Conservation (phyloP, 345 rosid species). For the Geranium rotundifolium region DNA sequence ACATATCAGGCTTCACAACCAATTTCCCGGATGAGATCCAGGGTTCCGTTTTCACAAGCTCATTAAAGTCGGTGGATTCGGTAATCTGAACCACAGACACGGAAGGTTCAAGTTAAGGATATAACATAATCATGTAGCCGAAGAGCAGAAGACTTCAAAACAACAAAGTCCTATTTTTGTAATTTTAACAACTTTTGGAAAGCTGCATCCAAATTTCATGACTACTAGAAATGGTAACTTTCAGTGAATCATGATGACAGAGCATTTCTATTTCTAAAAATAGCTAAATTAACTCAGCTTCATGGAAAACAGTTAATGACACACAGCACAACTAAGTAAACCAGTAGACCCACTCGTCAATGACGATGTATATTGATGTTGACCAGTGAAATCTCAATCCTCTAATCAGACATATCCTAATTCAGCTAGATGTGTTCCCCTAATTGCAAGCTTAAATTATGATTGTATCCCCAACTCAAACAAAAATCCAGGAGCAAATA, state of each 20-base stretch:
- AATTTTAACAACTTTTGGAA: neutral
- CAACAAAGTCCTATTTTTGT: neutral
- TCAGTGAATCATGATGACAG: neutral
- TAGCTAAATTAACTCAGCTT: neutral
- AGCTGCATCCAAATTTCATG: neutral
- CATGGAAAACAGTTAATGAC: neutral
- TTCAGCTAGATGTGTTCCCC: neutral
- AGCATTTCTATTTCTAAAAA: neutral
- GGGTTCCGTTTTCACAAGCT: slow-evolving; percentile 63
- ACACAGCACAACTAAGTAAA: neutral
- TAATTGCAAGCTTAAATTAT: too few species aligned
- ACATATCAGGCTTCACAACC: slow-evolving; percentile 98
- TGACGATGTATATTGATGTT: neutral
- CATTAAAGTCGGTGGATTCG: slow-evolving; percentile 62
- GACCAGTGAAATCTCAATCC: neutral
- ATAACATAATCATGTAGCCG: neutral
- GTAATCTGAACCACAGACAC: slow-evolving; percentile 36
- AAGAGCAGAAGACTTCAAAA: neutral
- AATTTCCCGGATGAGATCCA: slow-evolving; percentile 81
- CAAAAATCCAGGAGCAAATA: too few species aligned
- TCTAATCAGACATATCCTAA: neutral
- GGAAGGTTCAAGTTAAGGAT: neutral
- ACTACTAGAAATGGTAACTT: neutral
- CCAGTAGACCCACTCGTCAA: neutral
- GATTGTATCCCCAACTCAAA: too few species aligned